phyloP scores from a whole-genome alignment of 148 eudicot species.

The Nepenthes gracilis region DNA sequence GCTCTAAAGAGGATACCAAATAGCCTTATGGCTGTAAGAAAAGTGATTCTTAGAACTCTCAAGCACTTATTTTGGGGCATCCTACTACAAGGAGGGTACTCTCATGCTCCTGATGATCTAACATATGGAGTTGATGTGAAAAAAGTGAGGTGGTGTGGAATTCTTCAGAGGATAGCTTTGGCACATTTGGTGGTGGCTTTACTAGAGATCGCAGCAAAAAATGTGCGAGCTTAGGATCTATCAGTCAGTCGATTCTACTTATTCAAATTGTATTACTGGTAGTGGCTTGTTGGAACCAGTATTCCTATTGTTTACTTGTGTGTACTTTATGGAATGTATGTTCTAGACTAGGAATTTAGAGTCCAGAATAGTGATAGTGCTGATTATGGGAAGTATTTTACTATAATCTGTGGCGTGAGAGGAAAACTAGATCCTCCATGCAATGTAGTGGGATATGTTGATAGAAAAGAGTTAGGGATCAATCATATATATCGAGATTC shows the following conservation, averaged over 20 bases:
- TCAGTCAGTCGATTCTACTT: constrained; percentile 29
- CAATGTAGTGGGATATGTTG: background rate
- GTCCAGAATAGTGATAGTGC: constrained; percentile 39
- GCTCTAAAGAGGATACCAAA: background rate
- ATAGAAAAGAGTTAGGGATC: background rate
- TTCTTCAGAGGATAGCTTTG: constrained; percentile 72
- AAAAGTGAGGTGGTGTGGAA: constrained; percentile 80
- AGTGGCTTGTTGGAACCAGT: constrained; percentile 64
- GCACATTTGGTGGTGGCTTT: constrained; percentile 69
- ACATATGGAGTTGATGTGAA: constrained; percentile 82
- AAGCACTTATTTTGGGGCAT: background rate
- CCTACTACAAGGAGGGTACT: constrained; percentile 49
- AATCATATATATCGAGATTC: background rate
- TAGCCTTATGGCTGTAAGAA: background rate
- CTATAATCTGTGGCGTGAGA: no score
- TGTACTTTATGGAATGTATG: constrained; percentile 57
- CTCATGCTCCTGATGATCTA: constrained; percentile 70
- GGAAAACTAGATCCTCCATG: no score
- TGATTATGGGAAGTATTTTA: constrained; percentile 29
- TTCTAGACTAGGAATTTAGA: constrained; percentile 18
- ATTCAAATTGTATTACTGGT: constrained; percentile 54
- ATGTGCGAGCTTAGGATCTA: constrained; percentile 18
- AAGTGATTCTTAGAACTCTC: background rate
- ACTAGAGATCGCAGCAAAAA: constrained; percentile 50
- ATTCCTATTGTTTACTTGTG: constrained; percentile 54